Evolutionary conservation across 2,329 filamentous ascomycete genomes (phyloP).

Genomic region (Colletotrichum truncatum): DNA sequence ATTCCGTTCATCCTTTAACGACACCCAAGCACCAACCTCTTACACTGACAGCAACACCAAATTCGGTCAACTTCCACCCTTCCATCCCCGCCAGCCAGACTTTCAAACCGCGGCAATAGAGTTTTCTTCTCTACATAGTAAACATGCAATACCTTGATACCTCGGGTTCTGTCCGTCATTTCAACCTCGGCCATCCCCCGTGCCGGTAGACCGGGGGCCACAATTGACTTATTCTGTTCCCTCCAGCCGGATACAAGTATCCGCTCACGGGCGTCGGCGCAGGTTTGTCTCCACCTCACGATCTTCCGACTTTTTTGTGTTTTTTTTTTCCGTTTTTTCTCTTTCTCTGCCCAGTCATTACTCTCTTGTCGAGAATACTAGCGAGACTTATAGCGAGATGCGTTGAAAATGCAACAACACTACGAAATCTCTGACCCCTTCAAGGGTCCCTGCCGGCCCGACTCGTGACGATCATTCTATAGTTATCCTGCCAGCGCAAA

Average conservation of each 20-base stretch:
- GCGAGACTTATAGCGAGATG: constrained; percentile 8
- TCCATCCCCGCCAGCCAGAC: not conserved
- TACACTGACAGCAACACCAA: not conserved
- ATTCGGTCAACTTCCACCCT: not conserved
- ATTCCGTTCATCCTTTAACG: not conserved
- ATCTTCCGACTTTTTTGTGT: not conserved
- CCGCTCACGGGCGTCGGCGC: constrained; percentile 12
- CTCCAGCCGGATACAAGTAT: not conserved
- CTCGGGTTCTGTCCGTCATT: constrained; percentile 12
- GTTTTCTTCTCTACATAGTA: not conserved
- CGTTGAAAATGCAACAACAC: not conserved
- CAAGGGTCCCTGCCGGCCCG: not conserved
- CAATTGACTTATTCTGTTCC: not conserved
- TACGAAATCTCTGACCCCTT: not conserved
- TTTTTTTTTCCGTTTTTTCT: not conserved
- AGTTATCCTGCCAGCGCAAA: not conserved
- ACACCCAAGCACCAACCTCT: not conserved
- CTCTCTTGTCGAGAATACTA: not conserved
- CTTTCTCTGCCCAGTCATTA: no score
- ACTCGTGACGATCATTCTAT: not conserved
- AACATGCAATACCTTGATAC: not conserved
- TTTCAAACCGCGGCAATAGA: not conserved
- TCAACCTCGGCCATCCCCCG: constrained; percentile 27
- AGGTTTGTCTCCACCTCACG: not conserved
- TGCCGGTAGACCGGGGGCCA: constrained; percentile 11